Percentiles rank a stretch among this genome's conserved stretches.
phyloP scores from a whole-genome alignment of 2,329 filamentous ascomycete species.

The Thielaviopsis populi region DNA sequence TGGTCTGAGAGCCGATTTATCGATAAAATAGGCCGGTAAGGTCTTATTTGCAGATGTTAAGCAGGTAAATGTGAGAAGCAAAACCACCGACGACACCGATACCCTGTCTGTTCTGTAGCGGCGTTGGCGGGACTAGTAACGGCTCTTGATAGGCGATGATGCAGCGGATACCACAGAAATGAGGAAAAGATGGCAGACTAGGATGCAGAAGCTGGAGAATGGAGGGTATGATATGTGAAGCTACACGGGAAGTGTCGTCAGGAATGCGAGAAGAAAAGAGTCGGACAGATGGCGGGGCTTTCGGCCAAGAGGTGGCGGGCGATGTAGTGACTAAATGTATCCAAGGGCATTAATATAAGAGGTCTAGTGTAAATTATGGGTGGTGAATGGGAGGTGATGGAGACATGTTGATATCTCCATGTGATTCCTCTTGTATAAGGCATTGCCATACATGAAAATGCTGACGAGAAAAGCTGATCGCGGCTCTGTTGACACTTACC shows the following conservation, averaged over 20 bases:
- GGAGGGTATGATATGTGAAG: background rate
- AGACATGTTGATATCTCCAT: background rate
- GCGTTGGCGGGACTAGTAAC: background rate
- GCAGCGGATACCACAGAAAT: background rate
- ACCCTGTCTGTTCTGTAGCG: background rate
- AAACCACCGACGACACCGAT: background rate
- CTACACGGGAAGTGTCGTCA: background rate
- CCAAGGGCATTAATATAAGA: background rate
- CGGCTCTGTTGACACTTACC: too few species aligned
- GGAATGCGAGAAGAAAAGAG: background rate
- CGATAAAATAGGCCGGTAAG: constrained; percentile 6
- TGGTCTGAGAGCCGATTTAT: constrained; percentile 1
- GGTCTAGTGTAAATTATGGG: background rate
- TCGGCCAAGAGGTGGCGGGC: background rate
- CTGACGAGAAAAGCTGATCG: too few species aligned
- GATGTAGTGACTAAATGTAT: background rate
- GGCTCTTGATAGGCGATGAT: background rate
- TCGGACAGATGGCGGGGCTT: background rate
- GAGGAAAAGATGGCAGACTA: background rate
- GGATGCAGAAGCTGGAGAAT: background rate
- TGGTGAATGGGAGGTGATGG: background rate
- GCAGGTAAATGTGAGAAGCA: background rate
- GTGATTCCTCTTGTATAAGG: too few species aligned
- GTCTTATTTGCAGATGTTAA: constrained; percentile 1
- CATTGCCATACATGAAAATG: too few species aligned